These are phyloP conservation scores for Pseudopithomyces chartarum DNA, from an alignment of 2,329 filamentous ascomycete genomes.

Conservation along the genomic window DNA sequence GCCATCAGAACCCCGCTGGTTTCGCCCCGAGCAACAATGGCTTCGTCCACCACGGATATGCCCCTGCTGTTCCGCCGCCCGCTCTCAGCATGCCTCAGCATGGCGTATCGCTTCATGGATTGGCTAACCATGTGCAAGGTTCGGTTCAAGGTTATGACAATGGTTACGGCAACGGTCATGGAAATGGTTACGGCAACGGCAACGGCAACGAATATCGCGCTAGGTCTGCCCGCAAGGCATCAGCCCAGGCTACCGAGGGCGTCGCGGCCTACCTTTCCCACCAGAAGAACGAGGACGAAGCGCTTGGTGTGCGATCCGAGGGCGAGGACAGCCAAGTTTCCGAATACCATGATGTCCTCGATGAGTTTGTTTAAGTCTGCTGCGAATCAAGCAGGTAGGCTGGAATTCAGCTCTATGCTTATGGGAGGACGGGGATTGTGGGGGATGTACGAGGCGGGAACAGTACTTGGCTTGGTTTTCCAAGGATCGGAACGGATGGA, in stretches of 20 bases:
- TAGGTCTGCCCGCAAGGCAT: conserved; percentile 10
- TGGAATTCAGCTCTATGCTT: too few relatives aligned
- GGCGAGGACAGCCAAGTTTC: conserved; percentile 12
- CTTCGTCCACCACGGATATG: not conserved
- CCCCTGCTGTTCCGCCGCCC: not conserved
- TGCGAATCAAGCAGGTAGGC: not conserved
- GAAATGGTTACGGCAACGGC: not conserved
- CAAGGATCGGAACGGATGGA: too few relatives aligned
- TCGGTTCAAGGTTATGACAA: not conserved
- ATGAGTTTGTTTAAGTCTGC: conserved; percentile 1
- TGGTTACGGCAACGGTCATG: too few relatives aligned
- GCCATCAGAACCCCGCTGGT: not conserved
- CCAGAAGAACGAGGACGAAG: conserved; percentile 5
- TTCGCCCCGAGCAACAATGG: not conserved
- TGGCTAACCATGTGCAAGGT: not conserved
- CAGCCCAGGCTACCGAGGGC: conserved; percentile 7
- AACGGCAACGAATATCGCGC: not conserved
- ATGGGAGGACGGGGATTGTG: too few relatives aligned
- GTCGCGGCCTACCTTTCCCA: not conserved
- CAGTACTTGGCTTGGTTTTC: too few relatives aligned
- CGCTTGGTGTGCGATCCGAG: not conserved
- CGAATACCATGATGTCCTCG: conserved; percentile 1
- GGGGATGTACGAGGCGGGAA: too few relatives aligned
- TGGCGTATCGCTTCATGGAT: not conserved
- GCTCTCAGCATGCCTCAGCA: too few relatives aligned